These are phyloP conservation scores for Yamadazyma atmosphaerica DNA, from an alignment of 1,139 yeast species.

Conservation along the genomic window DNA sequence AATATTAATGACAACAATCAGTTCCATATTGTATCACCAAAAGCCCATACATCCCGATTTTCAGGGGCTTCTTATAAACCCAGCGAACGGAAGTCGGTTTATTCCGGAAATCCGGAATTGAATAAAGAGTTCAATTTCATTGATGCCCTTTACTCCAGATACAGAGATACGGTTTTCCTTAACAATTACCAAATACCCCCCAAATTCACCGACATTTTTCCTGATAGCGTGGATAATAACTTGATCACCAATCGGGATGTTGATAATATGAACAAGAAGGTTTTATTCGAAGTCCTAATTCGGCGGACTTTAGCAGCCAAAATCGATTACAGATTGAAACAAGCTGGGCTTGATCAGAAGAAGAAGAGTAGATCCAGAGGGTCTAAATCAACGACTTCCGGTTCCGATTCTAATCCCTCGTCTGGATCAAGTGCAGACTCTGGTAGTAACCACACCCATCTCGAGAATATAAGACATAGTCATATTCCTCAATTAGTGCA, in stretches of 20 bases:
- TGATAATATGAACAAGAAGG: conserved; percentile 29
- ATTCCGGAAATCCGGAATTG: conserved; percentile 4
- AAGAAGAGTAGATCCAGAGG: background rate
- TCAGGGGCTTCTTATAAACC: conserved; percentile 11
- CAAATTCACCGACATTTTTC: conserved; percentile 29
- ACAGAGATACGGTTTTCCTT: conserved; percentile 30
- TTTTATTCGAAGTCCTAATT: conserved; percentile 38
- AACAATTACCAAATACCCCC: conserved; percentile 24
- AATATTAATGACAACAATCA: conserved; percentile 7
- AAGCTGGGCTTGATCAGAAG: conserved; percentile 15
- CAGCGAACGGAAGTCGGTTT: conserved; percentile 1
- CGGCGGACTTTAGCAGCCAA: conserved; percentile 48
- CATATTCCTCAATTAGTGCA: conserved; percentile 19
- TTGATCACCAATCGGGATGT: conserved; percentile 26
- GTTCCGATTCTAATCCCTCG: conserved; percentile 1
- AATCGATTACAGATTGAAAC: conserved; percentile 35
- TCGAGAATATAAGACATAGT: conserved; percentile 13
- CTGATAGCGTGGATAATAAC: conserved; percentile 26
- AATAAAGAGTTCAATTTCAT: conserved; percentile 13
- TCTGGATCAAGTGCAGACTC: conserved; percentile 5
- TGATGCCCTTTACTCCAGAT: conserved; percentile 25
- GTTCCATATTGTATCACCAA: conserved; percentile 12
- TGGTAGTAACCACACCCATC: conserved; percentile 4
- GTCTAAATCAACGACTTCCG: background rate
- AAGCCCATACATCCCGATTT: conserved; percentile 12